phyloP scores from a whole-genome alignment of 495 filamentous ascomycete species.

The Penicillium daleae region DNA sequence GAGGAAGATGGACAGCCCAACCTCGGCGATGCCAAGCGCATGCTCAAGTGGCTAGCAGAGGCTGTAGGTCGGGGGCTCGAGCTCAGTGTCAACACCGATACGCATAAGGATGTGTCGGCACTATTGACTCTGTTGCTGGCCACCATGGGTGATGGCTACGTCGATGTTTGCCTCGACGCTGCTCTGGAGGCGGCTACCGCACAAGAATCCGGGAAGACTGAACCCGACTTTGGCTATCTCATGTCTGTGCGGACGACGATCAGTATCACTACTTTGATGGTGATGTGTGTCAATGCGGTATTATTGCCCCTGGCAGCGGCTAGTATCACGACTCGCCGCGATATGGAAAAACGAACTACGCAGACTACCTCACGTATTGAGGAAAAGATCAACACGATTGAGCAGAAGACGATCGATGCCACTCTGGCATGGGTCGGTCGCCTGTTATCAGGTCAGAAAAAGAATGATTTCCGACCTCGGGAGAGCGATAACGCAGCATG shows the following conservation, averaged over 20 bases:
- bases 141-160: constrained; percentile 90
- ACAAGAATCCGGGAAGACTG: constrained; percentile 75
- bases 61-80: constrained; percentile 92
- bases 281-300: constrained; percentile 84
- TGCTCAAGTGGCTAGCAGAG: constrained; percentile 98
- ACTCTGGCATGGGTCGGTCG: constrained; percentile 77
- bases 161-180: constrained; percentile 92
- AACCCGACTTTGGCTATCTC: constrained; percentile 88
- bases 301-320: constrained; percentile 86
- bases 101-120: constrained; percentile 90
- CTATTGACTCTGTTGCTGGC: constrained; percentile 82
- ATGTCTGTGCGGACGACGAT: constrained; percentile 77
- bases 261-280: constrained; percentile 89
- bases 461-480: constrained; percentile 87
- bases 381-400: constrained; percentile 82
- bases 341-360: constrained; percentile 85
- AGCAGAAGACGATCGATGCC: constrained; percentile 84
- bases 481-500: constrained; percentile 76
- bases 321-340: constrained; percentile 85
- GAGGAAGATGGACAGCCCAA: constrained; percentile 86
- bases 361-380: constrained; percentile 77
- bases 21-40: constrained; percentile 85
- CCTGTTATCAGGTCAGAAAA: constrained; percentile 80
- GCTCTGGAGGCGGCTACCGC: constrained; percentile 73
- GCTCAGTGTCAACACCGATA: constrained; percentile 81